Evolutionary conservation across 2,329 filamentous ascomycete species (phyloP), one percentile per base, ranked within the genome.

Genomic region (Exutisphaerella laricina): DNA sequence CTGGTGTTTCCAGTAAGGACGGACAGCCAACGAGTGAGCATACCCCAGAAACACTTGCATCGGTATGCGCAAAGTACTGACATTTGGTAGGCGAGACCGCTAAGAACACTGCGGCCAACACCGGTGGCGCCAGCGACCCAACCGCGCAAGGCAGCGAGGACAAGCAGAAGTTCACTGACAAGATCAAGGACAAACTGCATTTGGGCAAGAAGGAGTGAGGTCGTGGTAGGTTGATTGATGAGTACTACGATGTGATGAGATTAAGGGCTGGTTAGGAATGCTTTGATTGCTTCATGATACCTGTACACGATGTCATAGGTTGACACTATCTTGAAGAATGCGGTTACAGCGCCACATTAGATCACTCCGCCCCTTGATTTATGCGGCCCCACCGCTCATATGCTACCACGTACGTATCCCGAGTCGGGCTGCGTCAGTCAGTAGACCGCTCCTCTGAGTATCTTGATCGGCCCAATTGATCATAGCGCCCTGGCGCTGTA

Each of bases 51-150:
- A 26, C 23, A 26, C 23, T 26, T 26, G 6, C 23, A 26, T 26
- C 12, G 23, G 23, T 26, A 26, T 26, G 23, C 12, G 23, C 23
- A 7, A 26, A 26, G 6, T 6, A 12, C 23, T 26, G 23, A 12
- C 23, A 12, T 7, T 9, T 28, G 4, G 36, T 31, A 58, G 57
- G 45, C 21, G 41, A 55, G 39, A 50, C 48, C 26, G 37, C 43
- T 7, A 49, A 54, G 36, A 62, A 62, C 50, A 60, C 58, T 9
- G 48, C 49, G n/a, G 46, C 46, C 29, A 61, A 61, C 46, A 56
- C 54, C 9, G 55, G 58, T 8, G 45, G 45, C 18, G 54, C 51
- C 4, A 34, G 25, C 20, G 9, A 32, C 12, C 22, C 35, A 17
- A 21, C 12, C 13, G 41, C 39, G 28, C 34, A 22, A 20, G 45